Evolutionary conservation across 1,284 basidiomycete genomes (phyloP).

Genomic region (Tilletiopsis washingtonensis): DNA sequence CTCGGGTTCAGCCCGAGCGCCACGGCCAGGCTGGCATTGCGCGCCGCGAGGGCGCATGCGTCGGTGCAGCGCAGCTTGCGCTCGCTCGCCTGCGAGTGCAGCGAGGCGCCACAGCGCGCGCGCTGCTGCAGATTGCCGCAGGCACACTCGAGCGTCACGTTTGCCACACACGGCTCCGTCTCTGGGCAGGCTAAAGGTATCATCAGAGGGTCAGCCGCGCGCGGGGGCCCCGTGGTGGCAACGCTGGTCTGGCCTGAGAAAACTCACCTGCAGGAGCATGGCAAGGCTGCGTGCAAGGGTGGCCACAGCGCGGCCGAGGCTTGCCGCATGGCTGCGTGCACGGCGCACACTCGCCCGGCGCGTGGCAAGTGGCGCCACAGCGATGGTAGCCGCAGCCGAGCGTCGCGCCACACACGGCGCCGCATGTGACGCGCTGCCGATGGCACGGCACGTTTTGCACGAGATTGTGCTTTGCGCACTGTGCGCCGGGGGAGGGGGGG

Average conservation of each 20-base stretch:
- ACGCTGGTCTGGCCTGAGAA: too few relatives aligned
- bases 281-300: slow-evolving; percentile 36
- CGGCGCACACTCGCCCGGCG: slow-evolving; percentile 26
- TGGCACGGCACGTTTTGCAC: slow-evolving; percentile 42
- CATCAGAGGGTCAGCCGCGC: too few relatives aligned
- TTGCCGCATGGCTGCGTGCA: slow-evolving; percentile 40
- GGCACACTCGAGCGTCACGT: slow-evolving; percentile 34
- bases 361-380: slow-evolving; percentile 37
- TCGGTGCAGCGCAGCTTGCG: slow-evolving; percentile 36
- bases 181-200: slow-evolving; percentile 37
- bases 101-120: slow-evolving; percentile 27
- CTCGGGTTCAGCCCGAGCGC: slow-evolving; percentile 38
- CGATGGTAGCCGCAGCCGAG: slow-evolving; percentile 41
- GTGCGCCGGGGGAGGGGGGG: too few relatives aligned
- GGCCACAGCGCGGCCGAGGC: slow-evolving; percentile 34
- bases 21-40: slow-evolving; percentile 43
- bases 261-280: too few relatives aligned
- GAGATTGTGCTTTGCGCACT: slow-evolving; percentile 35
- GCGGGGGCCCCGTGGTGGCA: too few relatives aligned
- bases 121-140: slow-evolving; percentile 41
- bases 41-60: slow-evolving; percentile 37
- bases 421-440: slow-evolving; percentile 34
- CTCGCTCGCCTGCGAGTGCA: slow-evolving; percentile 12
- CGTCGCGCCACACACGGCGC: slow-evolving; percentile 29
- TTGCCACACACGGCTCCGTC: slow-evolving; percentile 32